A percentile compares a stretch with the other conserved stretches of the same genome.
phyloP scores from a whole-genome alignment of 371 early-diverging fungal genomes.

The Smittium culicis region DNA sequence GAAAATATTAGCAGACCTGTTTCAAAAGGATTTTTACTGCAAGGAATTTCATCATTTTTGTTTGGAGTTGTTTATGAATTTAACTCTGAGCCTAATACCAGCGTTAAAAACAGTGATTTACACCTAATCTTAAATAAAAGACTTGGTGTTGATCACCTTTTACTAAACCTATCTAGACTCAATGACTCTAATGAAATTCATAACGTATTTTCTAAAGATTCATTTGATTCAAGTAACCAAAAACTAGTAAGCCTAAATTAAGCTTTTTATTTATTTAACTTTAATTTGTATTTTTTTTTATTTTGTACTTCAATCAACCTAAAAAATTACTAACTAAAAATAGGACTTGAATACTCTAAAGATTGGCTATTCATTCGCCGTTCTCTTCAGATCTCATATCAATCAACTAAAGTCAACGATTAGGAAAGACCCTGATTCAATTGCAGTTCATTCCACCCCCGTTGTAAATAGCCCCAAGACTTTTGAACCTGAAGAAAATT shows the following conservation, averaged over 20 bases:
- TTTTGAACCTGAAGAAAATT: neutral
- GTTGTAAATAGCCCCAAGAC: neutral
- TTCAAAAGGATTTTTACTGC: constrained; percentile 63
- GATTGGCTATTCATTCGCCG: constrained; percentile 5
- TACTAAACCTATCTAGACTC: constrained; percentile 62
- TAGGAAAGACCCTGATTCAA: neutral
- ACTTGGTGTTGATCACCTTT: constrained; percentile 69
- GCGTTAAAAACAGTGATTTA: constrained; percentile 31
- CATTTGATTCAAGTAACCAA: neutral
- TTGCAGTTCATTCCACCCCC: neutral
- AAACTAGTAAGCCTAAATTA: neutral
- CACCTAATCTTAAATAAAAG: constrained; percentile 70
- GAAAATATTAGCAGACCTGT: constrained; percentile 72
- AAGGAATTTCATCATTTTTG: constrained; percentile 78
- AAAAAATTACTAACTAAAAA: neutral
- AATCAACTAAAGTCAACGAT: neutral
- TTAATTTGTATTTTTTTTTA: neutral
- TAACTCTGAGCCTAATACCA: constrained; percentile 55
- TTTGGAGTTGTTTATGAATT: constrained; percentile 74
- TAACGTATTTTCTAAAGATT: constrained; percentile 35
- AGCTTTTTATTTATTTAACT: neutral
- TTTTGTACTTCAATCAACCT: neutral
- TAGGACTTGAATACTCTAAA: constrained; percentile 6
- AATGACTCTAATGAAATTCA: constrained; percentile 69
- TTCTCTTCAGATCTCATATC: constrained; percentile 6